Evolutionary conservation across 768 basidiomycete species (phyloP).

Genomic region (Tricholoma bakamatsutake): DNA sequence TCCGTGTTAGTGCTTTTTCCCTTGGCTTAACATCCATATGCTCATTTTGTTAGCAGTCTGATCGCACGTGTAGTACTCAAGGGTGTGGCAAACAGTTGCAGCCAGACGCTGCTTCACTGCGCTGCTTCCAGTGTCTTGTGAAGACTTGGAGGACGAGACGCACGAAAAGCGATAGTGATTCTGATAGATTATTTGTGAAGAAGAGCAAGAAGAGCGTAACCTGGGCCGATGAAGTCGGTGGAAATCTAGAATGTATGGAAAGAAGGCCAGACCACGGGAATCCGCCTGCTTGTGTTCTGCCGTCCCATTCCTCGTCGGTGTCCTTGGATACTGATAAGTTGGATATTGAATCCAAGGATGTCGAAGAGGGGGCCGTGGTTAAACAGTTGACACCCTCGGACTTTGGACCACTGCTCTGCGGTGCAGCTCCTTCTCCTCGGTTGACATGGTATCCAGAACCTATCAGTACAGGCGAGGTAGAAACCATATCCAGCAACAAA

Average conservation of each 20-base stretch:
- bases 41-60: neutral
- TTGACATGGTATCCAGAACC: neutral
- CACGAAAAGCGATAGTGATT: neutral
- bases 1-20: neutral
- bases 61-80: constrained; percentile 8
- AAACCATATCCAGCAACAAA: neutral
- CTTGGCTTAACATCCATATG: neutral
- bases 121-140: constrained; percentile 14
- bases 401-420: neutral
- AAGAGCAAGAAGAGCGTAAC: constrained; percentile 25
- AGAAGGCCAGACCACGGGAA: neutral
- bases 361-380: neutral
- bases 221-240: constrained; percentile 26
- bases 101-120: constrained; percentile 1
- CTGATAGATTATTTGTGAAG: constrained; percentile 1
- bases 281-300: neutral
- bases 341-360: no score
- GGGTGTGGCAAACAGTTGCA: constrained; percentile 7
- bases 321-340: neutral
- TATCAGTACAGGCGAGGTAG: neutral
- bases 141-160: constrained; percentile 13
- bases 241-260: neutral
- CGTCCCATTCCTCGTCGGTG: neutral
- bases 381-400: neutral
- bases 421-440: neutral